A percentile compares a stretch with the other conserved stretches of the same genome.
These are phyloP conservation scores for Achaetomiella virescens DNA, from an alignment of 495 filamentous ascomycete genomes.

Conservation along the genomic window DNA sequence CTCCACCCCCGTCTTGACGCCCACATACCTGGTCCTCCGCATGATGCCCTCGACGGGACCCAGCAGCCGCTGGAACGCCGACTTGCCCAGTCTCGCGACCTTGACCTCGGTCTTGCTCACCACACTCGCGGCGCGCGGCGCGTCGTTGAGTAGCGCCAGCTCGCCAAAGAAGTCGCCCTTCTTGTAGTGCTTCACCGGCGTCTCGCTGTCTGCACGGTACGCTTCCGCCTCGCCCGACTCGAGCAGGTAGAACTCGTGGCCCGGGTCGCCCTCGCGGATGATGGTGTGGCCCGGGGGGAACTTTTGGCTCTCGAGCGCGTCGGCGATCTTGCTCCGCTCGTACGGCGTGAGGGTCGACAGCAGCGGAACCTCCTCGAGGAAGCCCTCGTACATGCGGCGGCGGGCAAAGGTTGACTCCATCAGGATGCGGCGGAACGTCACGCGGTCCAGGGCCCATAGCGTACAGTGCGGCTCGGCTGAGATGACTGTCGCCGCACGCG, in stretches of 20 bases:
- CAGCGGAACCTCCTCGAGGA: slow-evolving; percentile 94
- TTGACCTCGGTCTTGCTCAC: slow-evolving; percentile 78
- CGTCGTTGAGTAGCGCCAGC: slow-evolving; percentile 85
- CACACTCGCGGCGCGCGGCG: slow-evolving; percentile 87
- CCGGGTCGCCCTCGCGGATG: slow-evolving; percentile 86
- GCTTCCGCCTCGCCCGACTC: slow-evolving; percentile 87
- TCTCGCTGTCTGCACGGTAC: slow-evolving; percentile 57
- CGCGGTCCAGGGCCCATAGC: slow-evolving; percentile 88
- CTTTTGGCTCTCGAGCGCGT: slow-evolving; percentile 86
- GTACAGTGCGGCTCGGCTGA: slow-evolving; percentile 72
- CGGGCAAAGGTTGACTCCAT: slow-evolving; percentile 98
- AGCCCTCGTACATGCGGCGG: slow-evolving; percentile 92
- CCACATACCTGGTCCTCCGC: slow-evolving; percentile 60
- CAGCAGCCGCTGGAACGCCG: slow-evolving; percentile 87
- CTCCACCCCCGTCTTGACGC: slow-evolving; percentile 48
- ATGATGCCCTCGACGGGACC: slow-evolving; percentile 94
- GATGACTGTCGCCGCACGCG: slow-evolving; percentile 91
- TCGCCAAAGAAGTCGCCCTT: slow-evolving; percentile 98
- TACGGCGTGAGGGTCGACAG: slow-evolving; percentile 78
- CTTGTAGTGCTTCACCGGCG: slow-evolving; percentile 67
- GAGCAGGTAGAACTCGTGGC: slow-evolving; percentile 86
- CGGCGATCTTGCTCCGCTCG: slow-evolving; percentile 93
- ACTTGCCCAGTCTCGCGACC: slow-evolving; percentile 88
- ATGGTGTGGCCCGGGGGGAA: slow-evolving; percentile 74
- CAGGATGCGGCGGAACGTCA: slow-evolving; percentile 95